Base-by-base conservation (phyloP, 345 rosid genomes). In the Brassica nigra region DNA sequence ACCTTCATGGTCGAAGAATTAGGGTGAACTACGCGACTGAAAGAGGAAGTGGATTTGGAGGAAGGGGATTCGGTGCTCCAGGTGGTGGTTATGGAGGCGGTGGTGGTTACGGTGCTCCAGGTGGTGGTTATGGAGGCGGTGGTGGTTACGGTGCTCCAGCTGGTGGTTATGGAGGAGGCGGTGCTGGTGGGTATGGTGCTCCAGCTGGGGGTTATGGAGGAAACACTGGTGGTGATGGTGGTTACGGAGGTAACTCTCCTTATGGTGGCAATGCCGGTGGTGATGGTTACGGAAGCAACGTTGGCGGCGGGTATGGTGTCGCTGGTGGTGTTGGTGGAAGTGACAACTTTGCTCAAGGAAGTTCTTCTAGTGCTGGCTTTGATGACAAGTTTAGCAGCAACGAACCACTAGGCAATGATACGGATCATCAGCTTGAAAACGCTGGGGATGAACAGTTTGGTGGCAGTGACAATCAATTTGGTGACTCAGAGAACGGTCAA, bases 1-100 rank as follows among this genome's bases (percentile, higher is more conserved):
- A 86, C 66, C 94, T 95, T 68, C 90, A 88, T 75, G 99, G 99
- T 42, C 94, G 97, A 71, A 83, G 84, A 14, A 80, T 95, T 27
- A 89, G 87, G 84, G 99, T 95, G 76, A 88, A 95, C 80, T 90
- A 84, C 73, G 99, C 99, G 36, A 70, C 83, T 62, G 99, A 95
- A 28, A 87, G 89, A 80, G 78, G 86, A 68, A 80, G 89, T 42
- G 84, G 86, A 54, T 81, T 75, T 79, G 86, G 84, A 10, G 83
- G 83, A 36, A 80, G 83, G 59, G 87, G 90, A n/a, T 78, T 74
- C 12, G 82, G 84, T 59, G 84, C 78, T 0, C 70, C 87, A 44
- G 75, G 80, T 44, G 87, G 87, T 30, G 83, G 77, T 5, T 82
- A 73, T 6, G 80, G 82, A 6, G 81, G 59, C 0, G 59, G 57